Base-by-base conservation (phyloP, 495 filamentous ascomycete genomes). In the Xylaria telfairii region DNA sequence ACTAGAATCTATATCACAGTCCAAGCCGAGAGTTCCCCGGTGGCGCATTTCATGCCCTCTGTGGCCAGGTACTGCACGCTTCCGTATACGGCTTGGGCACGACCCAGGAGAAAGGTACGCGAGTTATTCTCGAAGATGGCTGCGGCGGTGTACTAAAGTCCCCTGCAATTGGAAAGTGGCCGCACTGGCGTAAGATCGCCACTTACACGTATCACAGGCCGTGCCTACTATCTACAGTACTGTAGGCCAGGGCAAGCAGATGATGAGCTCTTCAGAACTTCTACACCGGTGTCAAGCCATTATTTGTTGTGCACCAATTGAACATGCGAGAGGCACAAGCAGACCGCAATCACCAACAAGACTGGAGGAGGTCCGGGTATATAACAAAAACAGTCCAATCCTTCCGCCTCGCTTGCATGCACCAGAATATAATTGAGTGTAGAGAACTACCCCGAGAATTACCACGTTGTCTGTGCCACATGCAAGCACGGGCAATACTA, bases 381-480 rank as follows among this genome's bases (percentile, higher is more conserved):
- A 61, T 32, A 42, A 42, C 21, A 62, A 42, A 10, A 17, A 42
- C 37, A 37, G 59, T 42, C 28, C 34, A 41, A 62, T 62, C 59
- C 37, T 28, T 44, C 59, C 37, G 59, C 28, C 59, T 42, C 34
- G 59, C 59, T 41, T 62, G 15, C 6, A 37, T 37, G 56, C 56
- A 24, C 37, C 56, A 59, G 17, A 54, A 7, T 28, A 42, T 42
- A 41, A 42, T 62, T 24, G 37, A 41, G 26, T 41, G 32, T 44
- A 44, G 32, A 37, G 64, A 41, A 41, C 32, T 53, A 65, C 64
- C 47, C 64, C 47, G 28, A 66, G 47, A 42, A 66, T 30, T 53
- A 54, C 64, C 64, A 66, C 47, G 64, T 66, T 65, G 46, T 51
- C 63, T n/a, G 63, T 51, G 63, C 63, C 63, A 65, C 63, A 53